phyloP scores from a whole-genome alignment of 1,284 basidiomycete genomes.

The Phenoliferia sp. region DNA sequence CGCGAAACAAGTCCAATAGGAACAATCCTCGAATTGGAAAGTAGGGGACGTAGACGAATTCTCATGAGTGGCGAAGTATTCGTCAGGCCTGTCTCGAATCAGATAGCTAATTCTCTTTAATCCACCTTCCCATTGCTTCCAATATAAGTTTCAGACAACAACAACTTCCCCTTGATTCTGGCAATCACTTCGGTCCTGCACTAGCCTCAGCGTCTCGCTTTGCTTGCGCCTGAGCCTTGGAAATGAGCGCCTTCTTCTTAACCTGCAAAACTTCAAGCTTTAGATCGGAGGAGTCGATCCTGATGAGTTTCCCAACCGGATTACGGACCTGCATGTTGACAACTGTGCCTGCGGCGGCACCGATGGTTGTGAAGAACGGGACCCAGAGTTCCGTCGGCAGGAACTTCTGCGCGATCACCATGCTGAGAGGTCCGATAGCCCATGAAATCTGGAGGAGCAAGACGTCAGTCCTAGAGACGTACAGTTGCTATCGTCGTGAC shows the following conservation, averaged over 20 bases:
- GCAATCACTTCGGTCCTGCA: neutral
- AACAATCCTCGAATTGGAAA: no score
- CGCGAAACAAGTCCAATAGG: no score
- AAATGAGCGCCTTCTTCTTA: constrained; percentile 32
- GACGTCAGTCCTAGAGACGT: neutral
- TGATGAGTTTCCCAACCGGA: neutral
- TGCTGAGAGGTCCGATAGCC: constrained; percentile 65
- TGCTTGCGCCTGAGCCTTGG: constrained; percentile 28
- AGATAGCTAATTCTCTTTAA: no score
- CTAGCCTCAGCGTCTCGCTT: constrained; percentile 22
- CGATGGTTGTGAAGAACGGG: constrained; percentile 31
- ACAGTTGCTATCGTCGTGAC: constrained; percentile 32
- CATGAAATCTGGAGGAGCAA: constrained; percentile 42
- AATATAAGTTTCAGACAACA: neutral
- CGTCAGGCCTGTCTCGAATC: no score
- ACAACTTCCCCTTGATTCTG: neutral
- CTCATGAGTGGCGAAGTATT: no score
- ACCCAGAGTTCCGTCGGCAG: constrained; percentile 56
- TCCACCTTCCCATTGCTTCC: no score
- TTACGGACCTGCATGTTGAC: constrained; percentile 28
- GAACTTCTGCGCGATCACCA: constrained; percentile 68
- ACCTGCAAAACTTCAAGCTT: constrained; percentile 7
- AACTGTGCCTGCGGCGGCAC: constrained; percentile 24
- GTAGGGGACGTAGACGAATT: no score
- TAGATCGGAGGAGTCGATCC: neutral